A percentile compares a stretch with the other conserved stretches of the same genome.
Conservation (phyloP, 495 filamentous ascomycete genomes). For the Neurospora tetrasperma region DNA sequence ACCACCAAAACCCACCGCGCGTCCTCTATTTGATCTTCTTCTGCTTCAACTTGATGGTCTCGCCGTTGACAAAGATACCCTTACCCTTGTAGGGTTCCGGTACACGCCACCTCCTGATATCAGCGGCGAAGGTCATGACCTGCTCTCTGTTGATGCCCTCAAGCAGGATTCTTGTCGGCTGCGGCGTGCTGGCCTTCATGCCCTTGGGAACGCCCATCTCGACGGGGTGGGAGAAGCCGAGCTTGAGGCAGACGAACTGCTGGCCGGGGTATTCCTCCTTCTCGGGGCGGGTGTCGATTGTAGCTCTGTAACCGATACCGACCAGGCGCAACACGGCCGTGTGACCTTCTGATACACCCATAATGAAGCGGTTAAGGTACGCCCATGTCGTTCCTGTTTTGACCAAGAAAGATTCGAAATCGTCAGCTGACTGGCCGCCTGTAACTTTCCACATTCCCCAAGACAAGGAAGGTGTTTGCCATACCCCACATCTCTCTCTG, state of each 20-base stretch:
- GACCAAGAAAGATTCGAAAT: neutral
- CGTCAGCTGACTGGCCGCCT: neutral
- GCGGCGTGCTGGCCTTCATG: constrained; percentile 77
- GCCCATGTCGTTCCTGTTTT: constrained; percentile 74
- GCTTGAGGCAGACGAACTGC: constrained; percentile 81
- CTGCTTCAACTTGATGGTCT: constrained; percentile 94
- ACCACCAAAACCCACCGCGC: neutral
- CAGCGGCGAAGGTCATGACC: constrained; percentile 82
- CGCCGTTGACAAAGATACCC: constrained; percentile 94
- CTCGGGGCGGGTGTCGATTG: constrained; percentile 70
- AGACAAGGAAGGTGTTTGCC: constrained; percentile 18
- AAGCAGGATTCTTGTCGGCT: constrained; percentile 86
- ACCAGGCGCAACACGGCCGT: constrained; percentile 84
- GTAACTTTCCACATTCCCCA: neutral
- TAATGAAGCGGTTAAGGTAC: constrained; percentile 79
- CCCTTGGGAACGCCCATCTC: constrained; percentile 75
- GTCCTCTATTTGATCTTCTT: constrained; percentile 92
- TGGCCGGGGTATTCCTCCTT: constrained; percentile 65
- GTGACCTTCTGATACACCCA: constrained; percentile 93
- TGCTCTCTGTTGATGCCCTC: constrained; percentile 78
- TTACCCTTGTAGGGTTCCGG: constrained; percentile 99
- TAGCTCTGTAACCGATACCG: constrained; percentile 93
- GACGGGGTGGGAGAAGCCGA: constrained; percentile 91
- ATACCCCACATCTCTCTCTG: constrained; percentile 98
- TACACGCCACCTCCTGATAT: constrained; percentile 75